phyloP scores from a whole-genome alignment of 164 flowering plant genomes.

The Vitis labrusca region DNA sequence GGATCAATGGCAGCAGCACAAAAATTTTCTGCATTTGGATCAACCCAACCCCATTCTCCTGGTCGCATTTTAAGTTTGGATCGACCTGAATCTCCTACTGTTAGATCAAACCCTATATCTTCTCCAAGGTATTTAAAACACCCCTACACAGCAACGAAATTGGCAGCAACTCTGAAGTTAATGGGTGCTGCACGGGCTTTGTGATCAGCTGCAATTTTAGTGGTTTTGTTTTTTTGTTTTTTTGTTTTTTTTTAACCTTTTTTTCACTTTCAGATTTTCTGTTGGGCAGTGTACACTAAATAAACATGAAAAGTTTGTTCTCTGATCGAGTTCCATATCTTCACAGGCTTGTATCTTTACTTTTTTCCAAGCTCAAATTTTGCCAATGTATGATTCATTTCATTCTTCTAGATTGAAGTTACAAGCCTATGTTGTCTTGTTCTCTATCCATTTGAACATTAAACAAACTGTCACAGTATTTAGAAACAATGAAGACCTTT shows the following conservation, averaged over 20 bases:
- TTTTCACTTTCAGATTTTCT: background rate
- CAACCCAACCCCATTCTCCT: too few species aligned
- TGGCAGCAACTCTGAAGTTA: background rate
- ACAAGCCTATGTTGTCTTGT: background rate
- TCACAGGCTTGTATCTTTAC: background rate
- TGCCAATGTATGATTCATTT: constrained; percentile 8
- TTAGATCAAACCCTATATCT: too few species aligned
- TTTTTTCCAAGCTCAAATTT: background rate
- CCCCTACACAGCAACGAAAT: too few species aligned
- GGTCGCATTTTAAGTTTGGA: background rate
- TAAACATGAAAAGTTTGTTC: background rate
- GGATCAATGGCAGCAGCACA: background rate
- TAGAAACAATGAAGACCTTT: background rate
- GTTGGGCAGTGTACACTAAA: constrained; percentile 1
- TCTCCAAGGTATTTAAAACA: too few species aligned
- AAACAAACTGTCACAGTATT: background rate
- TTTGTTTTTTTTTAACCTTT: background rate
- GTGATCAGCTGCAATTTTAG: background rate
- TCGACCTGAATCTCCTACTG: background rate
- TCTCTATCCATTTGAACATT: background rate
- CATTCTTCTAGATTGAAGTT: background rate
- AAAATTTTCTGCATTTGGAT: background rate
- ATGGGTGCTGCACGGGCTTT: background rate
- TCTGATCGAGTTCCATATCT: background rate
- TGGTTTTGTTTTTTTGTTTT: background rate